Conservation (phyloP, 257 asterid species). For the Anisodus tanguticus region DNA sequence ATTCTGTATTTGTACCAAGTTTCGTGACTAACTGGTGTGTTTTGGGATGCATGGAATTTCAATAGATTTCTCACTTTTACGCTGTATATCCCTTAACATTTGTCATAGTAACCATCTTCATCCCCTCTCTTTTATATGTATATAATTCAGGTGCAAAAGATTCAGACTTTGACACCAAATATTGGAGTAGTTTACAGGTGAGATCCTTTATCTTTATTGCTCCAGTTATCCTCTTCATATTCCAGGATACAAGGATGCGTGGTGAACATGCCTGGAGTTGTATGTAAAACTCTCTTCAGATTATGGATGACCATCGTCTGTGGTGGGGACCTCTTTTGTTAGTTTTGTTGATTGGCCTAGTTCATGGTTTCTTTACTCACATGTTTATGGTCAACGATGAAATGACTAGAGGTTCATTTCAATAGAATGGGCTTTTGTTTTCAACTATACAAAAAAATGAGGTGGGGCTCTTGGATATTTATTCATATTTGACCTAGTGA, state of each 20-base stretch:
- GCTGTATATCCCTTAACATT: neutral
- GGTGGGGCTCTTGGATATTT: neutral
- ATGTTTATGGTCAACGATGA: constrained; percentile 21
- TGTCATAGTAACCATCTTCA: neutral
- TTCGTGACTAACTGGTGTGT: neutral
- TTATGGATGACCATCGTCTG: neutral
- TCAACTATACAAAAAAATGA: neutral
- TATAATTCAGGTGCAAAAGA: constrained; percentile 84
- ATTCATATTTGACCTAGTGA: neutral
- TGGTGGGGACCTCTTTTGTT: constrained; percentile 14
- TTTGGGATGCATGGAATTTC: neutral
- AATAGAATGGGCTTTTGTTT: neutral
- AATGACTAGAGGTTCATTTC: constrained; percentile 7
- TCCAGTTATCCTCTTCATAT: neutral
- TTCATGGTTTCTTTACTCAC: neutral
- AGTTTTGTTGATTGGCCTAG: constrained; percentile 1
- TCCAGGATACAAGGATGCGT: neutral
- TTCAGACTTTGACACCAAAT: constrained; percentile 92
- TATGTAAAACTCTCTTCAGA: neutral
- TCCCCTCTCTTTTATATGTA: neutral
- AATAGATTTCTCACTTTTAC: neutral
- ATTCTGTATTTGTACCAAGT: neutral
- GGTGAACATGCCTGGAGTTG: neutral
- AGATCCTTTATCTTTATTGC: neutral
- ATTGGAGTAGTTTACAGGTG: constrained; percentile 99